Conservation (phyloP, 2,329 filamentous ascomycete genomes). For the Curvularia sp. region DNA sequence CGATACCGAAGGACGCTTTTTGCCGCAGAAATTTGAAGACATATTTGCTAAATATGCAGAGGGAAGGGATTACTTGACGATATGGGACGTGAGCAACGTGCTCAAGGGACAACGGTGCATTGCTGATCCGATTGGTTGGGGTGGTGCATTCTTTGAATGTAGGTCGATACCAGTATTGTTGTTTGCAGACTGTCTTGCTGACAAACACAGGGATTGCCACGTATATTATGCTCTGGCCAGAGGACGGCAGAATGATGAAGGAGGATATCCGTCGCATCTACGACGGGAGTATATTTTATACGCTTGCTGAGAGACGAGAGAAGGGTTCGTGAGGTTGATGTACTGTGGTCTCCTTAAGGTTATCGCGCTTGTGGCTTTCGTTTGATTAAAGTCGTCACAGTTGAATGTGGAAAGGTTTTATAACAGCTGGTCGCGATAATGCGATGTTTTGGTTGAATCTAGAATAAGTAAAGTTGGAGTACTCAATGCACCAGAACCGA, state of each 20-base stretch:
- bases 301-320: background rate
- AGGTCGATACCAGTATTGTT: background rate
- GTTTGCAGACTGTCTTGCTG: background rate
- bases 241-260: constrained; percentile 24
- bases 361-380: background rate
- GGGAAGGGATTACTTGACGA: constrained; percentile 22
- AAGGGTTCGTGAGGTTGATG: background rate
- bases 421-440: too few relatives aligned
- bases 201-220: constrained; percentile 24
- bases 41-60: constrained; percentile 28
- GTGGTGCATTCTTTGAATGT: constrained; percentile 31
- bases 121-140: constrained; percentile 30
- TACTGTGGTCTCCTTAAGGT: background rate
- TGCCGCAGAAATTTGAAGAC: constrained; percentile 25
- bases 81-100: constrained; percentile 18
- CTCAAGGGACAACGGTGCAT: constrained; percentile 27
- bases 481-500: too few relatives aligned
- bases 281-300: constrained; percentile 38
- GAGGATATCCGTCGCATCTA: constrained; percentile 25
- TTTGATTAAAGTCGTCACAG: background rate
- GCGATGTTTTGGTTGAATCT: too few relatives aligned
- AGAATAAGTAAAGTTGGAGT: too few relatives aligned
- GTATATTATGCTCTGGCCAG: constrained; percentile 31
- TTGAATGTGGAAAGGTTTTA: background rate
- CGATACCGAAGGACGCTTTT: constrained; percentile 26